Evolutionary conservation across 2,329 filamentous ascomycete genomes (phyloP), one percentile per base, ranked within the genome.

Genomic region (Aspergillus brunneoviolaceus): DNA sequence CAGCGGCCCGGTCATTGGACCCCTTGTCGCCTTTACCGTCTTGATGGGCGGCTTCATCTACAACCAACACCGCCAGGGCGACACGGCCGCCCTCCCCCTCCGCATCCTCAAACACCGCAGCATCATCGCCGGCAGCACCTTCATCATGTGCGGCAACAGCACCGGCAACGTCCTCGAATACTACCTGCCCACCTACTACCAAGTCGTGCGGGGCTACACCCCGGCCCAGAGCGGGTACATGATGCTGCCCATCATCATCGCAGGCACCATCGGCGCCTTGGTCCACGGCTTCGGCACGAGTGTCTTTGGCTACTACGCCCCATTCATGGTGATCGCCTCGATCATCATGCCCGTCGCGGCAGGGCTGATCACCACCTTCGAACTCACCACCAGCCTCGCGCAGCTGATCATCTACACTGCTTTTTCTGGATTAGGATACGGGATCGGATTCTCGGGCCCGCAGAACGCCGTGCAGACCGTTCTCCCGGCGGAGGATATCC

Each of bases 171-270:
- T 70, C 4, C 53, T 71, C 16, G 68, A 70, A 47, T 70, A 59
- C 57, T 74, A 74, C 51, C 63, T 76, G 25, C 68, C 73, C 7
- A 76, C 71, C 1, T 77, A 75, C 59, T 77, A 70, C 52, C 75
- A 77, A 65, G 64, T 69, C 9, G 65, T 72, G 51, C 67, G 58
- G 2, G 16, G 10, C 31, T 39, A 69, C 51, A 66, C 57, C 3
- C 62, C 68, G 35, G 63, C 62, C 47, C 63, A 66, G 25, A 70
- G 68, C 47, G 67, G 70, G 6, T 69, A 69, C 39, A 56, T 72
- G 51, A 69, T 72, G 65, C 61, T 70, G n/a, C 69, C 69, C 7
- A 66, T 72, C 19, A 57, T 71, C 1, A 54, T 65, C 5, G 68
- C 63, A 21, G 64, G 65, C 53, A 70, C 66, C 59, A 47, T 68